Conservation (phyloP, 176 grass and related monocot species). For the Carex cristatella region DNA sequence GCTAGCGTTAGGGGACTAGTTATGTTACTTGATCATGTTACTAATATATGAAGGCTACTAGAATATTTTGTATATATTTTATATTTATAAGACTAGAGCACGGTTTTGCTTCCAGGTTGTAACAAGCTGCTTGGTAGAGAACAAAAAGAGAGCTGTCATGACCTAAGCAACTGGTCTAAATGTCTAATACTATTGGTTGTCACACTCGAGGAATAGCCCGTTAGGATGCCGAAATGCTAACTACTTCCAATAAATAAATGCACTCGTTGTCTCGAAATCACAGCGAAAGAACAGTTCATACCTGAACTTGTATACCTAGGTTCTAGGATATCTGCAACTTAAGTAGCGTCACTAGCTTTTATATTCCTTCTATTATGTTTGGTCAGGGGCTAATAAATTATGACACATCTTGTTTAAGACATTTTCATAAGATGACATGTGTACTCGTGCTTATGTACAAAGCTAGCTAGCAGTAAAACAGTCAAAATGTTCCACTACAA, state of each 20-base stretch:
- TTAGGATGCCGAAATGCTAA: conserved; percentile 52
- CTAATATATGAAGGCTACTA: neutral
- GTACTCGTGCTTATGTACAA: neutral
- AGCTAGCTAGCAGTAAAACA: neutral
- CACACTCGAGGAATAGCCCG: conserved; percentile 41
- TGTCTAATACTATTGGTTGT: conserved; percentile 31
- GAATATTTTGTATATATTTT: neutral
- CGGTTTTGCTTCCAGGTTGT: conserved; percentile 18
- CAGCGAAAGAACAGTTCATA: conserved; percentile 10
- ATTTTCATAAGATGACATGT: conserved; percentile 1
- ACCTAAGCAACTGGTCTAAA: conserved; percentile 1
- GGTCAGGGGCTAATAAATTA: neutral
- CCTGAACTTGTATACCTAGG: neutral
- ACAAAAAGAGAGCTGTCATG: conserved; percentile 21
- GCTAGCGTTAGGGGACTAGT: neutral
- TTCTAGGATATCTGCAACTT: neutral
- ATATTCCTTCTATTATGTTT: neutral
- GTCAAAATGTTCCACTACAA: neutral
- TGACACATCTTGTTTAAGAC: neutral
- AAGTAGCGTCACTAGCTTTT: neutral
- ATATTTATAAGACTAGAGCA: neutral
- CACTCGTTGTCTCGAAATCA: neutral
- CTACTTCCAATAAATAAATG: conserved; percentile 29
- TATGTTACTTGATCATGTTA: conserved; percentile 4
- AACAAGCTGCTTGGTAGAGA: conserved; percentile 9